A percentile compares a stretch with the other conserved stretches of the same genome.
Conservation (phyloP, 306 rosid species). For the Quillaja saponaria region DNA sequence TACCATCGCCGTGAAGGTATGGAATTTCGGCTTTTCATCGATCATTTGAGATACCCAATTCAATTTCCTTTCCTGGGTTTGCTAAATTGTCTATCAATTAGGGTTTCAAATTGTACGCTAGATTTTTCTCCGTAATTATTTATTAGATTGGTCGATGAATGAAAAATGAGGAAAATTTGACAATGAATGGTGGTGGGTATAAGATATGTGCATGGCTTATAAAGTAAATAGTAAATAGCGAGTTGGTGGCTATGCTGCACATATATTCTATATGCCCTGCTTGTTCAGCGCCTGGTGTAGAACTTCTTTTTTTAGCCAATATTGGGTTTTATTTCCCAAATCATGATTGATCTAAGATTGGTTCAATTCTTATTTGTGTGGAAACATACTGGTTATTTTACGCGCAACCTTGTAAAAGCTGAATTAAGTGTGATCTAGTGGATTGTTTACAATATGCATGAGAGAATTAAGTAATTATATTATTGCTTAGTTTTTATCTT, state of each 20-base stretch:
- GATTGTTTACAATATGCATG: too few species aligned
- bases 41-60: background rate
- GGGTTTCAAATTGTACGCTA: background rate
- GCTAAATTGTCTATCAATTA: constrained; percentile 18
- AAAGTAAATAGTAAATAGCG: background rate
- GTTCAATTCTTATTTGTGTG: too few species aligned
- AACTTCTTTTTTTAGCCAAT: too few species aligned
- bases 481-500: too few species aligned
- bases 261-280: background rate
- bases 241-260: too few species aligned
- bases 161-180: background rate
- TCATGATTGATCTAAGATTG: too few species aligned
- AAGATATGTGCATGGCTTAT: background rate
- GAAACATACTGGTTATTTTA: too few species aligned
- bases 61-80: background rate
- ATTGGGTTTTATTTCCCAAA: too few species aligned
- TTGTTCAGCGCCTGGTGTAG: too few species aligned
- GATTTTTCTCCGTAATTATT: background rate
- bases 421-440: too few species aligned
- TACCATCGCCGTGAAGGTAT: constrained; percentile 77
- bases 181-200: background rate
- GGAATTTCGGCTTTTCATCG: background rate
- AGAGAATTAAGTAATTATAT: too few species aligned
- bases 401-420: too few species aligned
- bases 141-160: constrained; percentile 20